These are phyloP conservation scores for Scedosporium boydii DNA, from an alignment of 2,329 filamentous ascomycete genomes.

Conservation along the genomic window DNA sequence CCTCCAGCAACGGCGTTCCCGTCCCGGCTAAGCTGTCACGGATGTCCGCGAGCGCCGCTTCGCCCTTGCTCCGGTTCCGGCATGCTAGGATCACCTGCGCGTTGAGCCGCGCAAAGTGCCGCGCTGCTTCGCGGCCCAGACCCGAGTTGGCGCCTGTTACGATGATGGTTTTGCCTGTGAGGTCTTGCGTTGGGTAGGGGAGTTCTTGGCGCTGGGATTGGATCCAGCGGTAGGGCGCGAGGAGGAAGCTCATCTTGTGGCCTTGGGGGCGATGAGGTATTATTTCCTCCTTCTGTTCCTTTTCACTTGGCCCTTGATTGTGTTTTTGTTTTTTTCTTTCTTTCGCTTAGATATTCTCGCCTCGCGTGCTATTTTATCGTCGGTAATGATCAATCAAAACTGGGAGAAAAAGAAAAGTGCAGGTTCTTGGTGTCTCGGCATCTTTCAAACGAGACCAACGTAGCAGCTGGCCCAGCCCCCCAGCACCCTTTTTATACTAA, in stretches of 20 bases:
- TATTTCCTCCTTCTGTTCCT: not conserved
- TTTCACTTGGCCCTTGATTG: too few relatives aligned
- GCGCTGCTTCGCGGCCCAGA: constrained; percentile 27
- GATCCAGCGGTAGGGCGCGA: not conserved
- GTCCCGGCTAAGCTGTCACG: not conserved
- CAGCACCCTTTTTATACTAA: too few relatives aligned
- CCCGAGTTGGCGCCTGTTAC: constrained; percentile 29
- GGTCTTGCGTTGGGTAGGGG: constrained; percentile 16
- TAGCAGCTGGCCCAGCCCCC: too few relatives aligned
- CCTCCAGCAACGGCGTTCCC: not conserved
- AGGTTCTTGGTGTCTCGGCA: too few relatives aligned
- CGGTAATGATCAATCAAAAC: too few relatives aligned
- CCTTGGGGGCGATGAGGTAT: not conserved
- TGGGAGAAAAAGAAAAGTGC: too few relatives aligned
- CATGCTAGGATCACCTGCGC: constrained; percentile 27
- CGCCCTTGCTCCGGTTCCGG: constrained; percentile 13
- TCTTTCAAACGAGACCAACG: too few relatives aligned
- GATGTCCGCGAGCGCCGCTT: constrained; percentile 29
- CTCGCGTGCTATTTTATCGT: too few relatives aligned
- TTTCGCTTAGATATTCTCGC: too few relatives aligned
- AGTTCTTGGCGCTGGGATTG: constrained; percentile 1
- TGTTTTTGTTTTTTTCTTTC: too few relatives aligned
- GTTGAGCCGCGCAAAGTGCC: constrained; percentile 24
- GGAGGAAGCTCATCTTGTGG: not conserved
- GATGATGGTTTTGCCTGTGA: constrained; percentile 22